Evolutionary conservation across 2,329 filamentous ascomycete genomes (phyloP).

Genomic region (Rhinocladiella similis): DNA sequence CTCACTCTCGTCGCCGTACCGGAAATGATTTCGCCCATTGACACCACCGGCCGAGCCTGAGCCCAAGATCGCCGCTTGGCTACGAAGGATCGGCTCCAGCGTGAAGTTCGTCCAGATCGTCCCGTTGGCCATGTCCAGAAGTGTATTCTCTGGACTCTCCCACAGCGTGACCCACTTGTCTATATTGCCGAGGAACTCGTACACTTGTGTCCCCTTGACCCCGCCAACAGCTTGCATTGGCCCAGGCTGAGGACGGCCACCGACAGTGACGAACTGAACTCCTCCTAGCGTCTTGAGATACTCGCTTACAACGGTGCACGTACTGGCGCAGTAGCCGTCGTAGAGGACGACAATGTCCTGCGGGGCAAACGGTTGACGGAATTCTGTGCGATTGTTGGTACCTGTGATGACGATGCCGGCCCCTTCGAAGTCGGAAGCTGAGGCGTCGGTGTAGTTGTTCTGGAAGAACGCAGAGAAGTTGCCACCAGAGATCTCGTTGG

Average conservation of each 20-base stretch:
- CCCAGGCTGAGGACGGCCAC: slow-evolving; percentile 56
- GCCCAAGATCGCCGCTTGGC: neutral
- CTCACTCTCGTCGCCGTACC: slow-evolving; percentile 42
- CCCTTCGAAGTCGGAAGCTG: slow-evolving; percentile 34
- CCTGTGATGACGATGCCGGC: slow-evolving; percentile 45
- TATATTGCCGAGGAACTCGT: neutral
- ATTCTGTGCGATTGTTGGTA: slow-evolving; percentile 49
- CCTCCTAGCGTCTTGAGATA: slow-evolving; percentile 54
- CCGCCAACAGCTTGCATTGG: slow-evolving; percentile 67
- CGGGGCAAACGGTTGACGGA: slow-evolving; percentile 53
- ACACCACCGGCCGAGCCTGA: slow-evolving; percentile 36
- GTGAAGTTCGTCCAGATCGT: slow-evolving; percentile 26
- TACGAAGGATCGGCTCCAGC: slow-evolving; percentile 11
- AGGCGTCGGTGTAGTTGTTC: slow-evolving; percentile 49
- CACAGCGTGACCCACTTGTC: slow-evolving; percentile 13
- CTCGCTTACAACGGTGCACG: slow-evolving; percentile 59
- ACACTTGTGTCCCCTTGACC: slow-evolving; percentile 53
- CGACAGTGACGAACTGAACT: slow-evolving; percentile 59
- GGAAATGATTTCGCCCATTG: slow-evolving; percentile 49
- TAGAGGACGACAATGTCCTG: slow-evolving; percentile 51
- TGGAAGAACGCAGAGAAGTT: slow-evolving; percentile 59
- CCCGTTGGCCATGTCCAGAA: slow-evolving; percentile 14
- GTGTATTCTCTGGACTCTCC: slow-evolving; percentile 10
- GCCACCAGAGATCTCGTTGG: slow-evolving; percentile 47
- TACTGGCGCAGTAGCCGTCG: slow-evolving; percentile 60